Conservation (phyloP, 1,284 basidiomycete species). For the Rhodotorula sp. region DNA sequence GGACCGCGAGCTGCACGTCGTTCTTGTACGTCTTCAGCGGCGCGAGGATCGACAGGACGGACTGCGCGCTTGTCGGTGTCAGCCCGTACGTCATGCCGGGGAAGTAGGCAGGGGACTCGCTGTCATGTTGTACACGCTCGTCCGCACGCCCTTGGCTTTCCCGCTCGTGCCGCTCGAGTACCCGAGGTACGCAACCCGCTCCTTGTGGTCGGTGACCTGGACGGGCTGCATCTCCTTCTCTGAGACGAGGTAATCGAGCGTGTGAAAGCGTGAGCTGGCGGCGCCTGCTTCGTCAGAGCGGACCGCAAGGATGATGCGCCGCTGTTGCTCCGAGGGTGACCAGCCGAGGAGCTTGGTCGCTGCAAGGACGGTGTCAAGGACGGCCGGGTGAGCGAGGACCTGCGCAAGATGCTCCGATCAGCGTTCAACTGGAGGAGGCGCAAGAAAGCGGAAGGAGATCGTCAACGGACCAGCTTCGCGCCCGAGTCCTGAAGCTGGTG, state of each 20-base stretch:
- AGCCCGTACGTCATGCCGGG: neutral
- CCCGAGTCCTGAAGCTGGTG: constrained; percentile 43
- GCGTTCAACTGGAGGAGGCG: too few relatives aligned
- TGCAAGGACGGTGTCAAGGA: constrained; percentile 35
- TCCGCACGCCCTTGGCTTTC: constrained; percentile 46
- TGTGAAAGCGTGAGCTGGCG: constrained; percentile 16
- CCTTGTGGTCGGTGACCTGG: constrained; percentile 19
- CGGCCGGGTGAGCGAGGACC: constrained; percentile 40
- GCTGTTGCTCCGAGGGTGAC: constrained; percentile 35
- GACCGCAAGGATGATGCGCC: constrained; percentile 38
- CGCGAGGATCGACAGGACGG: constrained; percentile 25
- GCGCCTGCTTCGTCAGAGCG: constrained; percentile 27
- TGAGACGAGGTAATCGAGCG: constrained; percentile 27
- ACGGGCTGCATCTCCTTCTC: constrained; percentile 20
- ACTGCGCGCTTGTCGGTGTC: constrained; percentile 1
- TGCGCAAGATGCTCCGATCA: neutral
- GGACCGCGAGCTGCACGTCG: constrained; percentile 40
- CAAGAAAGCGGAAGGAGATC: too few relatives aligned
- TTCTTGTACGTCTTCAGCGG: constrained; percentile 24
- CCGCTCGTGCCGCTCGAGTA: constrained; percentile 45
- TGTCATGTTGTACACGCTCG: constrained; percentile 45
- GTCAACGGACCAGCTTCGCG: constrained; percentile 15
- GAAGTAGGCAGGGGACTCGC: neutral
- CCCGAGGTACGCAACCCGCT: constrained; percentile 42
- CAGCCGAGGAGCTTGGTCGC: constrained; percentile 41